Base-by-base conservation (phyloP, 208 protist genomes). In the Phytomonas sp. region DNA sequence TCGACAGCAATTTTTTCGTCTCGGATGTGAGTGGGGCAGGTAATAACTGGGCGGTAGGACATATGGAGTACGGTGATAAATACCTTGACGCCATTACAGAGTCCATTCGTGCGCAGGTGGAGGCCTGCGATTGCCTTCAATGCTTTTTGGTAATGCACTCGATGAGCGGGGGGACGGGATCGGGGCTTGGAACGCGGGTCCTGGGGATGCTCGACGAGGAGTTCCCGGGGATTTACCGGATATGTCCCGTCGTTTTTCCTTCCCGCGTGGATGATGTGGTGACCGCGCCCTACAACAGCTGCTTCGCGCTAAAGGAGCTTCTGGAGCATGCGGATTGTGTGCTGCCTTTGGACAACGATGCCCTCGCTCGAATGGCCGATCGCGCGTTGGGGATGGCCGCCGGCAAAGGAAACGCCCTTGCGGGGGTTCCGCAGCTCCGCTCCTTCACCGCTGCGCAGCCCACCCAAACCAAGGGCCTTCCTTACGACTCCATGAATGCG, bases 401-500 rank as follows among this genome's bases (percentile, higher is more conserved):
- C 29, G 71, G 23, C 31, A 74, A 60, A 4, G 34, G 61, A 34
- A 45, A 69, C 73, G 30, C 67, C 12, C 33, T 64, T 7, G 49
- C 30, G 42, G 73, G 75, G n/a, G 79, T 82, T 49, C 82, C 83
- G 14, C 69, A 79, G 66, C 72, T 71, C 2, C 71, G 71, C 12
- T 42, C 74, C 26, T 94, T 91, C 71, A 87, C 76, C 52, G 87
- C 86, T 1, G 88, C 91, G 3, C 68, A 82, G 62, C 86, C 90
- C n/a, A 94, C 90, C 6, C 67, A 76, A 36, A 93, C 87, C 8
- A 88, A 88, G 23, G 81, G 80, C 12, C 74, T 94, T 29, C 91
- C 97, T 4, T 99, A 95, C 72, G 96, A 97, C 79, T 87, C 83
- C 6, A 98, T 99, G 97, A 99, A 99, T 80, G 87, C 84, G 19